Conservation (phyloP, 2,329 filamentous ascomycete genomes). For the Calonectria crousiana region DNA sequence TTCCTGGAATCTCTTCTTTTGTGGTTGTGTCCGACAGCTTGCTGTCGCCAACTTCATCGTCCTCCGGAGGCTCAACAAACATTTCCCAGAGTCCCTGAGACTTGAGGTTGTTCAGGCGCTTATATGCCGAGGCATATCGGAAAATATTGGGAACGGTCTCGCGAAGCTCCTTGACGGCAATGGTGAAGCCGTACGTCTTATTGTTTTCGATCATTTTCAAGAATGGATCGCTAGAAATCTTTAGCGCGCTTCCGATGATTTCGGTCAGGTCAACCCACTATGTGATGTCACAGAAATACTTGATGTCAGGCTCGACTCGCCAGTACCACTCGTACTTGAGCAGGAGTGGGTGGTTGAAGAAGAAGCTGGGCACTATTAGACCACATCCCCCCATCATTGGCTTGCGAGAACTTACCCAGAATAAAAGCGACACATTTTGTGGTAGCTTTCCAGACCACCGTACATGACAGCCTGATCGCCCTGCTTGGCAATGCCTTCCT, state of each 20-base stretch:
- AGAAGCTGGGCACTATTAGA: slow-evolving; percentile 71
- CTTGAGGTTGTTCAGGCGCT: slow-evolving; percentile 88
- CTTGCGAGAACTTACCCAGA: slow-evolving; percentile 76
- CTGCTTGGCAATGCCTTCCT: slow-evolving; percentile 96
- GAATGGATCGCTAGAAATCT: slow-evolving; percentile 82
- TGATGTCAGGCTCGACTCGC: slow-evolving; percentile 98
- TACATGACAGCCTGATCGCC: slow-evolving; percentile 99
- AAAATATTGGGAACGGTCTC: slow-evolving; percentile 99
- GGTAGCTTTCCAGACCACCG: slow-evolving; percentile 97
- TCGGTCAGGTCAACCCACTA: slow-evolving; percentile 70
- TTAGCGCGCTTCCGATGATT: slow-evolving; percentile 19
- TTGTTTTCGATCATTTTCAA: slow-evolving; percentile 92
- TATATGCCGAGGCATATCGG: slow-evolving; percentile 98
- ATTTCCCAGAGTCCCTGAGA: slow-evolving; percentile 98
- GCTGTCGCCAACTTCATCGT: slow-evolving; percentile 67
- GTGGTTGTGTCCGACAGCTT: slow-evolving; percentile 76
- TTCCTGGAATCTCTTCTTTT: slow-evolving; percentile 71
- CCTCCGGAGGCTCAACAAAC: slow-evolving; percentile 85
- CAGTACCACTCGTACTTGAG: slow-evolving; percentile 99
- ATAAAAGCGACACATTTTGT: slow-evolving; percentile 99
- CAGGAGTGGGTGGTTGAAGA: slow-evolving; percentile 96
- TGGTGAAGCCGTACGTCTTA: slow-evolving; percentile 99
- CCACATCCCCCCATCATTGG: neutral
- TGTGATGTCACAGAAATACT: slow-evolving; percentile 99
- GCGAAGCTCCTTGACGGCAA: slow-evolving; percentile 96